These are phyloP conservation scores for Bipolaris oryzae DNA, from an alignment of 2,329 filamentous ascomycete species.

Conservation along the genomic window DNA sequence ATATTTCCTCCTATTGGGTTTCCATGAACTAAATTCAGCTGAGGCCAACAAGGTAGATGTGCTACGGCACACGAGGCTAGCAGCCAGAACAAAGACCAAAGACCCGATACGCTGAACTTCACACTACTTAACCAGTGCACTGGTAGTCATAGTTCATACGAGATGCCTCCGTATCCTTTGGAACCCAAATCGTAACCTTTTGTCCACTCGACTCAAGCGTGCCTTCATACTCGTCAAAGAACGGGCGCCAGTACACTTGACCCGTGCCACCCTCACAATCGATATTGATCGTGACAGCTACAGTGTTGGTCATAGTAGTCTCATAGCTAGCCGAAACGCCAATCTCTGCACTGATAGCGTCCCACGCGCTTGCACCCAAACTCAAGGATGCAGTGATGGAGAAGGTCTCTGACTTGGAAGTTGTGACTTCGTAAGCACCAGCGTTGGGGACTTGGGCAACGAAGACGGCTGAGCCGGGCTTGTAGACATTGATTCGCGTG, in stretches of 20 bases:
- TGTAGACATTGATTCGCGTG: background rate
- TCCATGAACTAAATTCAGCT: too few species aligned
- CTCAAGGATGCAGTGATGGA: background rate
- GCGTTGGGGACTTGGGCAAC: background rate
- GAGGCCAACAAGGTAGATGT: too few species aligned
- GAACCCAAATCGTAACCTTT: background rate
- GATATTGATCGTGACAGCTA: background rate
- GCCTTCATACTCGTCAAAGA: slow-evolving; percentile 1
- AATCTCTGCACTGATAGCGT: slow-evolving; percentile 1
- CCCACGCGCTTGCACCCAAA: background rate
- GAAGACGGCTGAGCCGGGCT: background rate
- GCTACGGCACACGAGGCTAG: too few species aligned
- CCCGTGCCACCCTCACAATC: background rate
- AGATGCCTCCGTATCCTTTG: slow-evolving; percentile 1
- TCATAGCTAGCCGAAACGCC: background rate
- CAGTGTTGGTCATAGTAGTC: background rate
- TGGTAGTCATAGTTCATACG: slow-evolving; percentile 7
- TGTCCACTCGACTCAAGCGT: background rate
- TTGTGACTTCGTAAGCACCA: background rate
- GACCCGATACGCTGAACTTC: too few species aligned
- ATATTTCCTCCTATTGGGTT: too few species aligned
- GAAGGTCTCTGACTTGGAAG: background rate
- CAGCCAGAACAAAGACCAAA: too few species aligned
- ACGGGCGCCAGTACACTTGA: slow-evolving; percentile 1
- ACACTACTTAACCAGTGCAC: background rate